These are phyloP conservation scores for Wallacemonas sp. DNA, from an alignment of 208 protist species.

Conservation along the genomic window DNA sequence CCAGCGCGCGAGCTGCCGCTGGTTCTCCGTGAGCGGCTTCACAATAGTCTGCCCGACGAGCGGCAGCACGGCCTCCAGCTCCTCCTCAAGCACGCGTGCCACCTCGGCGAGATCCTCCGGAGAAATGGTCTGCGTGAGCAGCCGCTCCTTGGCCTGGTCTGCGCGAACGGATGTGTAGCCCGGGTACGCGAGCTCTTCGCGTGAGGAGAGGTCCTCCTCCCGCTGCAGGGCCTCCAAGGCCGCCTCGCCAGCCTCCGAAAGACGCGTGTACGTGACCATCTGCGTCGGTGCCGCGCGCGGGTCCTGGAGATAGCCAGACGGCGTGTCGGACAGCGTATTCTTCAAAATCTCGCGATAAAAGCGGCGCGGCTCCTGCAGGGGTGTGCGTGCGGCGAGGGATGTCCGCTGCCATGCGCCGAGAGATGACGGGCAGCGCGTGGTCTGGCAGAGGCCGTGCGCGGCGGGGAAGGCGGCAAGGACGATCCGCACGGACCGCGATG, in stretches of 20 bases:
- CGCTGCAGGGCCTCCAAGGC: conserved; percentile 47
- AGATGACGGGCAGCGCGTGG: too few species aligned
- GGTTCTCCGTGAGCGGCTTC: conserved; percentile 28
- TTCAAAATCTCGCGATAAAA: conserved; percentile 54
- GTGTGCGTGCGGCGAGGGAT: too few species aligned
- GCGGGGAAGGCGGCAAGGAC: too few species aligned
- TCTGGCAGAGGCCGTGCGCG: too few species aligned
- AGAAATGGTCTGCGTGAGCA: conserved; percentile 31
- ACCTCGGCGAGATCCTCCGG: conserved; percentile 27
- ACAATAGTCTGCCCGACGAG: conserved; percentile 47
- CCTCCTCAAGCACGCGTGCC: conserved; percentile 34
- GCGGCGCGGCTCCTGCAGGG: background rate
- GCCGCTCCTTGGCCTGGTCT: conserved; percentile 41
- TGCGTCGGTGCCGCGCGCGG: conserved; percentile 38
- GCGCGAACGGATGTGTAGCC: conserved; percentile 70
- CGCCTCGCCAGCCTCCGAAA: conserved; percentile 30
- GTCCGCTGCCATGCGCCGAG: too few species aligned
- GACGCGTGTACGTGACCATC: conserved; percentile 51
- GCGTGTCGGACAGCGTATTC: conserved; percentile 73
- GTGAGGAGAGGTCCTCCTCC: conserved; percentile 53
- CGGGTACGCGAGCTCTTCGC: conserved; percentile 56
- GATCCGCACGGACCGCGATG: too few species aligned
- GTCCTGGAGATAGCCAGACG: conserved; percentile 76
- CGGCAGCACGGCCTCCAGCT: conserved; percentile 28
- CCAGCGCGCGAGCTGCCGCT: conserved; percentile 33